Conservation (phyloP, 108 stramenopile species). For the Pseudonitzschia delicatissima region DNA sequence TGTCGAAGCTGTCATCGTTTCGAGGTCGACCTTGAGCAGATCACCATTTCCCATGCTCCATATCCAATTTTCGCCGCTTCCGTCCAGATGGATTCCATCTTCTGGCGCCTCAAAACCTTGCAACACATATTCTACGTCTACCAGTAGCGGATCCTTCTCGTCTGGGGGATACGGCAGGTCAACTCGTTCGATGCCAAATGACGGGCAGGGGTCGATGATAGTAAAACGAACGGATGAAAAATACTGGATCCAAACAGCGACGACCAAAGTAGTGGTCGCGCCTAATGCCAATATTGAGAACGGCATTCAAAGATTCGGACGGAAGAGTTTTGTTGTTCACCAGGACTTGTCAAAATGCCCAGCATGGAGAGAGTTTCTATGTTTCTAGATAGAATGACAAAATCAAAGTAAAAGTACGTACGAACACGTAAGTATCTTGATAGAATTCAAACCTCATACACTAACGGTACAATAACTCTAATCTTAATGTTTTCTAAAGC, state of each 20-base stretch:
- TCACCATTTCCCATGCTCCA: slow-evolving; percentile 10
- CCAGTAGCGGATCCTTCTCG: not conserved
- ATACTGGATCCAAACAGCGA: not conserved
- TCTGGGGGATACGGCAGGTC: slow-evolving; percentile 1
- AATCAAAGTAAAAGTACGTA: too few species aligned
- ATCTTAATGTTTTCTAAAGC: too few species aligned
- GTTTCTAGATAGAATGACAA: too few species aligned
- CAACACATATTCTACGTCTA: not conserved
- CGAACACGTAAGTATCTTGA: too few species aligned
- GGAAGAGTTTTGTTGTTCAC: too few species aligned
- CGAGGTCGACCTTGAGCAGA: not conserved
- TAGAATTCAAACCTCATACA: too few species aligned
- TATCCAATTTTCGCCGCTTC: not conserved
- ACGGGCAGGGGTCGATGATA: not conserved
- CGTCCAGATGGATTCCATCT: not conserved
- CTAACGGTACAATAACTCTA: too few species aligned
- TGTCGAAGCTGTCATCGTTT: not conserved
- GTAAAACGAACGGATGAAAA: not conserved
- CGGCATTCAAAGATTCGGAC: too few species aligned
- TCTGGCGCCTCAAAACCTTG: not conserved
- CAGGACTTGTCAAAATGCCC: too few species aligned
- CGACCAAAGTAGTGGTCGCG: not conserved
- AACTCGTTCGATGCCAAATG: not conserved
- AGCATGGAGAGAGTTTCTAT: too few species aligned
- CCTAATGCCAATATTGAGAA: too few species aligned